Conservation (phyloP, 1,139 yeast species). For the Yamadazyma kanchanaburiensis region DNA sequence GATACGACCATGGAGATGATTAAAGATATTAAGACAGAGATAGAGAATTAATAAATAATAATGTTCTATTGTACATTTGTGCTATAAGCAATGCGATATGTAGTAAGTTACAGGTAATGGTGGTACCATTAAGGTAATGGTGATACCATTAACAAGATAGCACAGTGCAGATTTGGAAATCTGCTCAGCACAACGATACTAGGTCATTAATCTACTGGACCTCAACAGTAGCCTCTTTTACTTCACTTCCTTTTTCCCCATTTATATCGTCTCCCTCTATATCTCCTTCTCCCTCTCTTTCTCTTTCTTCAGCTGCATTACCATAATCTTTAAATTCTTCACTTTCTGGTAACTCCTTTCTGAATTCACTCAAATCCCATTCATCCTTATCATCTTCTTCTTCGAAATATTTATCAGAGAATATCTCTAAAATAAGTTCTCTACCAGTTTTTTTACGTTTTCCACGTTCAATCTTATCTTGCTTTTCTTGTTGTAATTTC, state of each 20-base stretch:
- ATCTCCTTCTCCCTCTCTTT: conserved; percentile 2
- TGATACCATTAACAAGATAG: too few relatives aligned
- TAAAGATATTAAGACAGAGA: conserved; percentile 7
- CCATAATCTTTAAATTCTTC: conserved; percentile 53
- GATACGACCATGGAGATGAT: conserved; percentile 12
- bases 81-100: conserved; percentile 1
- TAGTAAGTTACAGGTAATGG: too few relatives aligned
- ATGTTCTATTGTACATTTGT: conserved; percentile 2
- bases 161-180: too few relatives aligned
- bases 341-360: conserved; percentile 42
- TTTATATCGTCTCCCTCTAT: conserved; percentile 1
- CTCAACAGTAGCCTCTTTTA: too few relatives aligned
- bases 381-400: conserved; percentile 59
- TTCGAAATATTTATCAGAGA: conserved; percentile 55
- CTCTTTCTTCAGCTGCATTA: conserved; percentile 23
- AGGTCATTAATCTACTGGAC: too few relatives aligned
- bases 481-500: conserved; percentile 55
- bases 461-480: conserved; percentile 44
- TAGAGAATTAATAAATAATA: too few relatives aligned
- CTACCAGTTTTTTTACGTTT: conserved; percentile 67
- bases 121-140: too few relatives aligned
- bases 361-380: conserved; percentile 70
- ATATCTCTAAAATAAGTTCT: conserved; percentile 75
- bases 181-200: too few relatives aligned
- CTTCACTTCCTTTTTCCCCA: conserved; percentile 1